These are phyloP conservation scores for Citropsis articulata DNA, from an alignment of 345 rosid species.

Conservation along the genomic window DNA sequence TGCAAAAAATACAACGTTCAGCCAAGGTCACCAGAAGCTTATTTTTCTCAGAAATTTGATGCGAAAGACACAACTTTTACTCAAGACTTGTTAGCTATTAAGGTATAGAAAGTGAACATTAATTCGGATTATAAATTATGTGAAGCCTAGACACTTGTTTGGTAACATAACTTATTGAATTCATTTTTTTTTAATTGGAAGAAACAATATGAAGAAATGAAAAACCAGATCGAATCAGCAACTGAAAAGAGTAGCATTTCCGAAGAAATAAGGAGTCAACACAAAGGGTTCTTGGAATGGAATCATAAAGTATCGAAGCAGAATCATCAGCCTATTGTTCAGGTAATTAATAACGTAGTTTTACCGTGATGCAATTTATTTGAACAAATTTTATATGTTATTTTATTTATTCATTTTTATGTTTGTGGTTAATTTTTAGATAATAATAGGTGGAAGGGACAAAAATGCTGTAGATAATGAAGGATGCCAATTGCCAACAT, in stretches of 20 bases:
- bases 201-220: conserved; percentile 28
- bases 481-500: conserved; percentile 38
- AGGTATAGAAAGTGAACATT: background rate
- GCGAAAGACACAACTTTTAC: background rate
- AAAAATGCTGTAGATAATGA: conserved; percentile 22
- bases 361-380: background rate
- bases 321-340: conserved; percentile 35
- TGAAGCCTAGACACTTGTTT: too few relatives aligned
- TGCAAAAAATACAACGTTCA: conserved; percentile 24
- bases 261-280: conserved; percentile 17
- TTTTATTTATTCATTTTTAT: background rate
- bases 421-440: conserved; percentile 10
- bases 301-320: conserved; percentile 7
- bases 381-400: background rate
- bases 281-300: conserved; percentile 41
- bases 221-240: conserved; percentile 22
- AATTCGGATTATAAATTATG: too few relatives aligned
- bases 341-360: conserved; percentile 11
- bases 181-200: background rate
- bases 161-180: background rate
- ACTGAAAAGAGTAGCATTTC: conserved; percentile 17
- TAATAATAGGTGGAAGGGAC: conserved; percentile 32
- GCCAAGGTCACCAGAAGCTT: conserved; percentile 34
- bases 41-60: conserved; percentile 13
- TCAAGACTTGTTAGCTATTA: conserved; percentile 16